Percentiles rank a stretch among this genome's conserved stretches.
These are phyloP conservation scores for Didymella sp. DNA, from an alignment of 2,329 filamentous ascomycete species.

Conservation along the genomic window DNA sequence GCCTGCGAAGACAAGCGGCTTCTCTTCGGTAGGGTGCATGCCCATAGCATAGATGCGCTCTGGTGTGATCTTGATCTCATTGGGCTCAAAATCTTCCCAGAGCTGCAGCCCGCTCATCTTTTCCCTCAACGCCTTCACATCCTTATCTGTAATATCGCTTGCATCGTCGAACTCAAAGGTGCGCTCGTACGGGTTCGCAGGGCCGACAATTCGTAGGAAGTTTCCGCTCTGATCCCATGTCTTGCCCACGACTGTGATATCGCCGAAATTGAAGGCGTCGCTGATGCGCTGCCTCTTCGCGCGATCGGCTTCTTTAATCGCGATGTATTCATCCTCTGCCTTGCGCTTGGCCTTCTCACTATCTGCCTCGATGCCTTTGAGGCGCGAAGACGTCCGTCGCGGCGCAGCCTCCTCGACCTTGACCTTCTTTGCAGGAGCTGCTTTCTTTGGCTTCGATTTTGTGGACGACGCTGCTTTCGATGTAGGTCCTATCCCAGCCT, in stretches of 20 bases:
- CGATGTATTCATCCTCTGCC: constrained; percentile 68
- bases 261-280: constrained; percentile 73
- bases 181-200: constrained; percentile 78
- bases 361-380: constrained; percentile 69
- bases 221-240: constrained; percentile 74
- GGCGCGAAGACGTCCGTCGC: constrained; percentile 66
- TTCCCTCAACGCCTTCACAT: constrained; percentile 73
- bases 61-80: constrained; percentile 53
- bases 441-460: constrained; percentile 54
- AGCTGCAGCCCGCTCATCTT: constrained; percentile 79
- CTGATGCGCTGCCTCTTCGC: constrained; percentile 70
- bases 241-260: constrained; percentile 81
- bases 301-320: constrained; percentile 62
- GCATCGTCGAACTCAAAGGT: constrained; percentile 89
- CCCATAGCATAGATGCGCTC: constrained; percentile 72
- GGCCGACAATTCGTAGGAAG: constrained; percentile 71
- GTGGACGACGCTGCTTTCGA: constrained; percentile 58
- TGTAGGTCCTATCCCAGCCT: constrained; percentile 70
- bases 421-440: constrained; percentile 55
- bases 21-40: constrained; percentile 86
- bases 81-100: constrained; percentile 84
- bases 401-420: constrained; percentile 67
- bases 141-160: constrained; percentile 77
- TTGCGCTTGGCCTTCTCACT: constrained; percentile 73
- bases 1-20: constrained; percentile 88